phyloP scores from a whole-genome alignment of 257 asterid genomes.

The Henckelia pumila region DNA sequence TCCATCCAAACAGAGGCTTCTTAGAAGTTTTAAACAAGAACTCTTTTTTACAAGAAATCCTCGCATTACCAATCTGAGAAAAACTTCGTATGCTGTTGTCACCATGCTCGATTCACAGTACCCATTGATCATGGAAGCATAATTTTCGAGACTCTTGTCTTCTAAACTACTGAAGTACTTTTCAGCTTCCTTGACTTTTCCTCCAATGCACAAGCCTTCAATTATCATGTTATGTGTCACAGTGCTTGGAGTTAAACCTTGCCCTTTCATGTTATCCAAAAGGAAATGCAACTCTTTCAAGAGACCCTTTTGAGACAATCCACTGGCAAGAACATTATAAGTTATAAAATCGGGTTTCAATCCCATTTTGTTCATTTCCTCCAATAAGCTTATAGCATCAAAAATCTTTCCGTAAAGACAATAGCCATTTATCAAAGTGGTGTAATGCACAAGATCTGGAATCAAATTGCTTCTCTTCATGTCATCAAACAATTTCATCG shows the following conservation, averaged over 20 bases:
- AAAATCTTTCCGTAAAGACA: slow-evolving; percentile 50
- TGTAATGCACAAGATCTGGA: slow-evolving; percentile 64
- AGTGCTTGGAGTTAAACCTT: slow-evolving; percentile 49
- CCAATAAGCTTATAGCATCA: slow-evolving; percentile 47
- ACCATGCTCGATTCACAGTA: slow-evolving; percentile 57
- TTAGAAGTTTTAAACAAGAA: slow-evolving; percentile 55
- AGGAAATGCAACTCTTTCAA: slow-evolving; percentile 35
- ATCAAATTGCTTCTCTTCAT: slow-evolving; percentile 57
- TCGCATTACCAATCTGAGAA: slow-evolving; percentile 33
- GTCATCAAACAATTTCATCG: slow-evolving; percentile 54
- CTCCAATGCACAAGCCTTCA: slow-evolving; percentile 63
- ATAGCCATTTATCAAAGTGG: slow-evolving; percentile 70
- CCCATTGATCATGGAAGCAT: slow-evolving; percentile 66
- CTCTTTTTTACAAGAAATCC: slow-evolving; percentile 38
- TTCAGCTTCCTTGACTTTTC: slow-evolving; percentile 62
- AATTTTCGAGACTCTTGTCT: slow-evolving; percentile 48
- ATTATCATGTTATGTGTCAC: slow-evolving; percentile 64
- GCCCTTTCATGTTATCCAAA: slow-evolving; percentile 52
- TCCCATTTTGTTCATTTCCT: slow-evolving; percentile 58
- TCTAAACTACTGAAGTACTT: slow-evolving; percentile 45
- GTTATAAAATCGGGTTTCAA: slow-evolving; percentile 53
- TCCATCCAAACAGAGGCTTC: slow-evolving; percentile 59
- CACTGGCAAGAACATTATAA: slow-evolving; percentile 62
- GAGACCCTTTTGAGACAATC: slow-evolving; percentile 54
- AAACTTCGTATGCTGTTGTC: slow-evolving; percentile 45